Evolutionary conservation across 106 monocot species (phyloP), one percentile per base, ranked within the genome.

Genomic region (Dendrobium catenatum): DNA sequence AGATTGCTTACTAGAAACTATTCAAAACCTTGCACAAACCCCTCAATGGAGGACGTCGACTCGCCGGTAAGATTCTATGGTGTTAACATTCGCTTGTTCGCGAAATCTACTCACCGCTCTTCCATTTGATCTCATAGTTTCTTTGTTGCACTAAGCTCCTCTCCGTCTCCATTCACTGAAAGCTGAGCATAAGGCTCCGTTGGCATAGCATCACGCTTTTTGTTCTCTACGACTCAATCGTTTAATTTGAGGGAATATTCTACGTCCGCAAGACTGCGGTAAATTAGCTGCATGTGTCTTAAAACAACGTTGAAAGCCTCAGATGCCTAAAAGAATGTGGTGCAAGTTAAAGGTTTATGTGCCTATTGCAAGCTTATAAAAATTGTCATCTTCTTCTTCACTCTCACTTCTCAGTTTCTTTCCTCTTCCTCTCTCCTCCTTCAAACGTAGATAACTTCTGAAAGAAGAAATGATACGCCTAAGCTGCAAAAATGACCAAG

Each of bases 261-360:
- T 31, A 31, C 1, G 1, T 31, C 31, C 95, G 68, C 95, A 98
- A 98, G 83, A 19, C 93, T 79, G 51, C 95, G 80, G 84, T 98
- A 94, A 31, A 31, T 31, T 31, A 1, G 1, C 1, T 31, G 31
- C 31, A 31, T 31, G 31, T 31, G 31, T 31, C 31, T 1, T 31
- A 31, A 31, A 31, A 31, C 31, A 31, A 31, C 1, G 31, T 31
- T 31, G 31, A 1, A 31, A 31, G 31, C 31, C 1, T 31, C 1
- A 1, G 31, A 1, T 1, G 31, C 31, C 31, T 31, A 31, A 31
- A 31, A 31, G 31, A 31, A 31, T 1, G 1, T 31, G 1, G 31
- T 31, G 31, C 31, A 31, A 31, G 31, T 31, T 31, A 31, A 31
- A 31, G 1, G 31, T 1, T 31, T 1, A 31, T 31, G 31, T 1